Conservation (phyloP, 2,329 filamentous ascomycete species). For the Lachnellula cervina region DNA sequence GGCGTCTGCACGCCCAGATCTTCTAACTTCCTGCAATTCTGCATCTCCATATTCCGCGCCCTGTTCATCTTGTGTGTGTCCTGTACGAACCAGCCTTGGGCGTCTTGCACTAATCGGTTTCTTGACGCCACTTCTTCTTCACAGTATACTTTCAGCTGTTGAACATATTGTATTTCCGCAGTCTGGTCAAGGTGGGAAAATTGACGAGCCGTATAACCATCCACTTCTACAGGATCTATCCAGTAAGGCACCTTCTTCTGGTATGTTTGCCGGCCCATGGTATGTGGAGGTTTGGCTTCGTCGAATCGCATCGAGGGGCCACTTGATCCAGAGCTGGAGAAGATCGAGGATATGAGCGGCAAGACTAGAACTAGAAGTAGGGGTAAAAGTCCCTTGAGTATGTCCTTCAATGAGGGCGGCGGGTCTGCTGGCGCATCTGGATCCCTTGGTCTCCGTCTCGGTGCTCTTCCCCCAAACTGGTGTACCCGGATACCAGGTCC, state of each 20-base stretch:
- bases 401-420: conserved; percentile 44
- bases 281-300: conserved; percentile 63
- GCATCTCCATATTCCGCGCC: conserved; percentile 50
- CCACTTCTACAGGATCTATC: conserved; percentile 73
- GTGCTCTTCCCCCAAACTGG: conserved; percentile 81
- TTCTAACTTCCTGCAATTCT: conserved; percentile 52
- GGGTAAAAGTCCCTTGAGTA: conserved; percentile 73
- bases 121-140: conserved; percentile 61
- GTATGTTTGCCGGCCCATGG: conserved; percentile 65
- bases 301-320: conserved; percentile 76
- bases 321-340: conserved; percentile 52
- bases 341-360: conserved; percentile 75
- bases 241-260: conserved; percentile 76
- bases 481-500: conserved; percentile 91
- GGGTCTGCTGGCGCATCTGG: conserved; percentile 48
- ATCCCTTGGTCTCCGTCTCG: conserved; percentile 69
- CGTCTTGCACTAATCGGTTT: conserved; percentile 56
- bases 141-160: conserved; percentile 64
- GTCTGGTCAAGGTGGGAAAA: conserved; percentile 69
- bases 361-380: conserved; percentile 86
- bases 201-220: conserved; percentile 63
- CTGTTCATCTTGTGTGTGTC: conserved; percentile 54
- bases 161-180: conserved; percentile 71
- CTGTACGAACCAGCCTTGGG: conserved; percentile 65
- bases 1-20: conserved; percentile 37